Conservation (phyloP, 2,329 filamentous ascomycete species). For the Alternaria tenuissima region DNA sequence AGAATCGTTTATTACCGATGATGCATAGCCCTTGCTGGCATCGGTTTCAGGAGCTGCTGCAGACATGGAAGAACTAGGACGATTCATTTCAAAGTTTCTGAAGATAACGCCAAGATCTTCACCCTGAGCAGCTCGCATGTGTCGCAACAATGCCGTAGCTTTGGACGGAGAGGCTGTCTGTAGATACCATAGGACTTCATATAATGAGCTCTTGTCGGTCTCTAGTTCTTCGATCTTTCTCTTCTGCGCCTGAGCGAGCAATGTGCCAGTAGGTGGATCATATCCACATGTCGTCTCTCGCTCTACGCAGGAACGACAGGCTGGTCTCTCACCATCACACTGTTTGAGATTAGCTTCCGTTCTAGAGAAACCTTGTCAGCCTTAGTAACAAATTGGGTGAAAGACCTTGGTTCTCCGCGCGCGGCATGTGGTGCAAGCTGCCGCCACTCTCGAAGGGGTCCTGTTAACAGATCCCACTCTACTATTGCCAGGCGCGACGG, state of each 20-base stretch:
- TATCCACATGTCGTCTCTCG: constrained; percentile 10
- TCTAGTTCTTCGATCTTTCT: constrained; percentile 16
- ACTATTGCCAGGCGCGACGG: not conserved
- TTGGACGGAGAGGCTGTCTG: constrained; percentile 21
- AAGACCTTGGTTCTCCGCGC: constrained; percentile 16
- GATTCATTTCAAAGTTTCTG: constrained; percentile 8
- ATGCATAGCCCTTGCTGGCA: not conserved
- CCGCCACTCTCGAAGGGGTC: constrained; percentile 5
- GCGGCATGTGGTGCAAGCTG: constrained; percentile 14
- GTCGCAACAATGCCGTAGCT: constrained; percentile 18
- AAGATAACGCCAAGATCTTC: constrained; percentile 15
- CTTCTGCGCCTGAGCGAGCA: constrained; percentile 15
- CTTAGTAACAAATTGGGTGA: not conserved
- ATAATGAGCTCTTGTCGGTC: constrained; percentile 15
- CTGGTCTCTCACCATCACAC: constrained; percentile 18
- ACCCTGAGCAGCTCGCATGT: constrained; percentile 10
- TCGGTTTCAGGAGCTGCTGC: not conserved
- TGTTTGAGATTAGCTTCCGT: constrained; percentile 1
- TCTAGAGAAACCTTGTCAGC: not conserved
- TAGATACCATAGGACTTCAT: constrained; percentile 27
- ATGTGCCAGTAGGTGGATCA: constrained; percentile 6
- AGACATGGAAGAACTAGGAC: not conserved
- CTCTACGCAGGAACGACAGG: constrained; percentile 11
- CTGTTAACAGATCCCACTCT: not conserved
- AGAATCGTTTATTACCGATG: not conserved